phyloP scores from a whole-genome alignment of 352 stramenopile species.

The Nothophytophthora sp. region DNA sequence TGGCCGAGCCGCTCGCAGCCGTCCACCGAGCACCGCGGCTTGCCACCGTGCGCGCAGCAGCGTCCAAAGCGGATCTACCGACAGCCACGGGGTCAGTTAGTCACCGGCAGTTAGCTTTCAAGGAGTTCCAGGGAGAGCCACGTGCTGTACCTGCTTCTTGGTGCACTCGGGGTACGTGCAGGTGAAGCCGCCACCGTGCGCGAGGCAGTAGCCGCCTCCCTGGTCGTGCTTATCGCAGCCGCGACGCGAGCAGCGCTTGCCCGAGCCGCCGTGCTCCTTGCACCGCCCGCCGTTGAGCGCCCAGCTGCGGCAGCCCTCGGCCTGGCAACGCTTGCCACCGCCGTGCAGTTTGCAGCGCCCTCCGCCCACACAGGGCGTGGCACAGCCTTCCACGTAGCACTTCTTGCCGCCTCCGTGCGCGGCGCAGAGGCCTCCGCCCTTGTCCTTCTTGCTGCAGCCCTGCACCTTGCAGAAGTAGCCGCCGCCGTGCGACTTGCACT shows the following conservation, averaged over 20 bases:
- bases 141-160: conserved; percentile 82
- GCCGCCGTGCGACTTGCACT: conserved; percentile 83
- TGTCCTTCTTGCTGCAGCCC: conserved; percentile 83
- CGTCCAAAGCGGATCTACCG: conserved; percentile 62
- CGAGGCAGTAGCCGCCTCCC: conserved; percentile 72
- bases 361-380: conserved; percentile 69
- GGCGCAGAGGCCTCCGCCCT: conserved; percentile 78
- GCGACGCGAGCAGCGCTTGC: conserved; percentile 63
- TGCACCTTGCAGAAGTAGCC: conserved; percentile 80
- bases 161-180: conserved; percentile 67
- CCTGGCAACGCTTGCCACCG: conserved; percentile 57
- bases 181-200: conserved; percentile 71
- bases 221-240: conserved; percentile 82
- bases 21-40: conserved; percentile 61
- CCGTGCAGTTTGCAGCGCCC: conserved; percentile 72
- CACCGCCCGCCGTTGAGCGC: conserved; percentile 69
- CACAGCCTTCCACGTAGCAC: conserved; percentile 71
- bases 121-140: too few relatives aligned
- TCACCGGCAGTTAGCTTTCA: too few relatives aligned
- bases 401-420: conserved; percentile 82
- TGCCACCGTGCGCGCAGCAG: conserved; percentile 79
- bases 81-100: too few relatives aligned
- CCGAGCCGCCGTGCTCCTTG: conserved; percentile 73
- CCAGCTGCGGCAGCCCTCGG: conserved; percentile 54
- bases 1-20: conserved; percentile 71